phyloP scores from a whole-genome alignment of 257 asterid genomes.

The Solanum chilense region DNA sequence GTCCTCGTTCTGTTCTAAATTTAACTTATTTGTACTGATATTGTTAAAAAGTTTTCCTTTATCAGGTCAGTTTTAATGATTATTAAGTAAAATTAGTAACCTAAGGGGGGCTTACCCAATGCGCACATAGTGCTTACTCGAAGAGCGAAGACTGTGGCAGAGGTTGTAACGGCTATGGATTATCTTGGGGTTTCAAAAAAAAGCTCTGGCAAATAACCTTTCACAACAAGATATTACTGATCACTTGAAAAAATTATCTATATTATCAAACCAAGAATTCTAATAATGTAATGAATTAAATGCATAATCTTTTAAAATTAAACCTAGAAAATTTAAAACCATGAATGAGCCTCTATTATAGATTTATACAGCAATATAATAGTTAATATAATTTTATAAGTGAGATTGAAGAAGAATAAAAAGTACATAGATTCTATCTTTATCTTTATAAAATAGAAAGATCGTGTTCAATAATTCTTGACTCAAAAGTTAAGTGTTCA shows the following conservation, averaged over 20 bases:
- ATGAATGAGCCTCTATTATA: not conserved
- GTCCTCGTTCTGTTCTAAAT: slow-evolving; percentile 14
- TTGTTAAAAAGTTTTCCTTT: not conserved
- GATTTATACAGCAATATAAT: not conserved
- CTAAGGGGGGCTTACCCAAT: not conserved
- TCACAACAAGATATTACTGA: not conserved
- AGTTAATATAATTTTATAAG: not conserved
- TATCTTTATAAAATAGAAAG: not conserved
- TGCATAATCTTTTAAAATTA: not conserved
- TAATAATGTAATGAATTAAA: not conserved
- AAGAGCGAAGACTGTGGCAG: not conserved
- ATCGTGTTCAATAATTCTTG: not conserved
- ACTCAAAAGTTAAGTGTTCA: not conserved
- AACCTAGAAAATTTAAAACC: not conserved
- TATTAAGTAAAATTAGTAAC: not conserved
- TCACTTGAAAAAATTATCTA: not conserved
- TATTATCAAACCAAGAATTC: not conserved
- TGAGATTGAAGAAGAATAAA: not conserved
- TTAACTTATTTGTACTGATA: not conserved
- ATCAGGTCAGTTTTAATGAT: not conserved
- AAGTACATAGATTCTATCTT: not conserved
- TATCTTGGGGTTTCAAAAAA: not conserved
- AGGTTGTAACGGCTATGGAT: not conserved
- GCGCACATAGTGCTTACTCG: not conserved
- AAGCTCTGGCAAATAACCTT: not conserved